Percentiles rank a stretch among this genome's conserved stretches.
These are phyloP conservation scores for Geotrichum cucujoidarum DNA, from an alignment of 1,139 yeast species.

Conservation along the genomic window DNA sequence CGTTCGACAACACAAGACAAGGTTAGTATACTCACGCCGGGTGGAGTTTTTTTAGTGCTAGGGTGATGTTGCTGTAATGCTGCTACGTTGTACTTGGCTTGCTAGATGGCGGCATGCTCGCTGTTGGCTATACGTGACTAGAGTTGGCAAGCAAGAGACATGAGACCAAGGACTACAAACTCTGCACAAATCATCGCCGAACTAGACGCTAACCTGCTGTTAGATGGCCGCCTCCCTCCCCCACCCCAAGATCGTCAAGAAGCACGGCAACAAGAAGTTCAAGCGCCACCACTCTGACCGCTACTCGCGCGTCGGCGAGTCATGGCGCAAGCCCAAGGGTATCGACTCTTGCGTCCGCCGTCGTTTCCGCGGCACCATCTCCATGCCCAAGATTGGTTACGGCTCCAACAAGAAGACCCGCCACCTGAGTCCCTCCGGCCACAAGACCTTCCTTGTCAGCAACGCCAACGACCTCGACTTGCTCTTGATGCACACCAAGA, in stretches of 20 bases:
- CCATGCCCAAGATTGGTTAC: slow-evolving; percentile 99
- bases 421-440: slow-evolving; percentile 95
- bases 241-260: slow-evolving; percentile 99
- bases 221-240: slow-evolving; percentile 95
- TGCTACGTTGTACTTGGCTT: background rate
- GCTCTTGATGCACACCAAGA: slow-evolving; percentile 93
- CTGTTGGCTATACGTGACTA: no score
- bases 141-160: background rate
- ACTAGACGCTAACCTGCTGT: background rate
- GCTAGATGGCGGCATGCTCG: no score
- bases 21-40: no score
- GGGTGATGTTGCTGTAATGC: no score
- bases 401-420: slow-evolving; percentile 99
- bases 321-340: slow-evolving; percentile 99
- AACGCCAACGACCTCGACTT: slow-evolving; percentile 93
- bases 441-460: slow-evolving; percentile 91
- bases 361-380: slow-evolving; percentile 99
- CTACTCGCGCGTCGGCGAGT: slow-evolving; percentile 95
- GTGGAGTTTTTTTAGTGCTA: no score
- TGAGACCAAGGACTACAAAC: background rate
- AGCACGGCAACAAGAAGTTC: slow-evolving; percentile 91
- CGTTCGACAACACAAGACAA: slow-evolving; percentile 19
- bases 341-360: slow-evolving; percentile 99
- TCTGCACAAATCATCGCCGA: background rate
- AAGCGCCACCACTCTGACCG: slow-evolving; percentile 99